Percentiles rank a stretch among this genome's conserved stretches.
Evolutionary conservation across 306 rosid species (phyloP).

Genomic region (Sesbania bispinosa): DNA sequence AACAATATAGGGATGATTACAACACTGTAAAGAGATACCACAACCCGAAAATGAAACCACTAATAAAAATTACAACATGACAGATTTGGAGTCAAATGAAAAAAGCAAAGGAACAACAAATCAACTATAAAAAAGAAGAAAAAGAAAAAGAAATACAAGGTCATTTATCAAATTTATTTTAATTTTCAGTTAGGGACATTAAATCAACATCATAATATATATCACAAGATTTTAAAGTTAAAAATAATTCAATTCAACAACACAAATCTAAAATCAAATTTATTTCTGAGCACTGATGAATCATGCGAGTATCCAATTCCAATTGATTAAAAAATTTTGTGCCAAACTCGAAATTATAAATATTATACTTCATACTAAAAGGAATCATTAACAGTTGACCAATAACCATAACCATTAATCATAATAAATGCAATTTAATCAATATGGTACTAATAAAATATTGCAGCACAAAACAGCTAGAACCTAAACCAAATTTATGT

Average conservation of each 20-base stretch:
- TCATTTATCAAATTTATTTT: no score
- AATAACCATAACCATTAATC: constrained; percentile 9
- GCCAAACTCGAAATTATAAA: neutral
- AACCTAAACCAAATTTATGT: constrained; percentile 10
- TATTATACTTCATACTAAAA: neutral
- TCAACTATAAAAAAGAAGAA: no score
- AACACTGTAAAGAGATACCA: constrained; percentile 67
- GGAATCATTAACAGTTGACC: constrained; percentile 13
- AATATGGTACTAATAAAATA: neutral
- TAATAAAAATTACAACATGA: constrained; percentile 14
- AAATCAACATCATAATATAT: no score
- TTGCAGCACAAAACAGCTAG: constrained; percentile 18
- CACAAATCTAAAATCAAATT: neutral
- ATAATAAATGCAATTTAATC: no score
- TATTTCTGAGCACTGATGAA: neutral
- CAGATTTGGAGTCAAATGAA: neutral
- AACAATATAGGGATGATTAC: constrained; percentile 75
- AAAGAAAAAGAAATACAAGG: no score
- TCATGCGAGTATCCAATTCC: neutral
- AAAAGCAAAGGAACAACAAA: constrained; percentile 5
- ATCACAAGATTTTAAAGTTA: neutral
- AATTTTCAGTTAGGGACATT: no score
- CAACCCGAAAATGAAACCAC: neutral
- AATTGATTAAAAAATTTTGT: neutral
- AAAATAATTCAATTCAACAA: constrained; percentile 2